Conservation (phyloP, 495 filamentous ascomycete genomes). For the Hyaloscypha bicolor region DNA sequence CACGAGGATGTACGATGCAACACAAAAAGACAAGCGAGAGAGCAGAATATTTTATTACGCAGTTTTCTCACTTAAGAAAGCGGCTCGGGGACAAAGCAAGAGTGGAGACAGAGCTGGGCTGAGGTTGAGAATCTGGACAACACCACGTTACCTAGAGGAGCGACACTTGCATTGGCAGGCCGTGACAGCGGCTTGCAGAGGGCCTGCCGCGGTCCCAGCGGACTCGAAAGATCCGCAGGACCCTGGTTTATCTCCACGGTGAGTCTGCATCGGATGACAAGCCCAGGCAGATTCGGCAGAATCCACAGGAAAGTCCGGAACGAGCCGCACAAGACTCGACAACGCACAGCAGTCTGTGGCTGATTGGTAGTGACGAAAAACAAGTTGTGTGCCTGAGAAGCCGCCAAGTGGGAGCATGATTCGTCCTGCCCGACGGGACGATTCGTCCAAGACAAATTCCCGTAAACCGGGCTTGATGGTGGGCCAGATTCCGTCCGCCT, state of each 20-base stretch:
- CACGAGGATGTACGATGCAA: neutral
- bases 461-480: too few relatives aligned
- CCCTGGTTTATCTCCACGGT: neutral
- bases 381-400: conserved; percentile 2
- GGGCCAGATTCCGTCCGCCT: neutral
- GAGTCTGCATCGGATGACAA: conserved; percentile 1
- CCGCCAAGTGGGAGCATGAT: neutral
- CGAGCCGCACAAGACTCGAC: conserved; percentile 5
- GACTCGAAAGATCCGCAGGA: neutral
- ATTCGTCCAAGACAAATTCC: too few relatives aligned
- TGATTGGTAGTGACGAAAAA: neutral
- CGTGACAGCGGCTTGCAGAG: conserved; percentile 6
- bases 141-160: conserved; percentile 12
- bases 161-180: conserved; percentile 12
- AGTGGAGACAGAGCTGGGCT: conserved; percentile 2
- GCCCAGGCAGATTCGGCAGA: neutral
- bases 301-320: neutral
- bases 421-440: neutral
- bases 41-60: neutral
- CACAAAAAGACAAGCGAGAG: neutral
- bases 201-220: neutral
- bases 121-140: conserved; percentile 5
- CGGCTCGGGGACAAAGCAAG: neutral
- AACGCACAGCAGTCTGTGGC: neutral
- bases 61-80: neutral